Conservation (phyloP, 257 asterid species). For the Jasminum sambac region DNA sequence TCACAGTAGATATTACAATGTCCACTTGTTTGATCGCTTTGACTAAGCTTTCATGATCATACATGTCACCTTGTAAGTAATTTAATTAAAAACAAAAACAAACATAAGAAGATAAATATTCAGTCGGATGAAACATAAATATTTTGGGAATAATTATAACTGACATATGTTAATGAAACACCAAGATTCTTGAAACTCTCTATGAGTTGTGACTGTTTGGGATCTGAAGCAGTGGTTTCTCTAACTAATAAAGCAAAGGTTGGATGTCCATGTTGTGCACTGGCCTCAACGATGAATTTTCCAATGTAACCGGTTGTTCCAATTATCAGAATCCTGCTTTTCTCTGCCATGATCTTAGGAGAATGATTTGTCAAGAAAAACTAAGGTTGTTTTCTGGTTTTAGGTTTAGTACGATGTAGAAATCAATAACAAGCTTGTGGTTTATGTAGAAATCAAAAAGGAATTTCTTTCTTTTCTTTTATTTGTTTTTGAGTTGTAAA, state of each 20-base stretch:
- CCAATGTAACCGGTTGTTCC: constrained; percentile 37
- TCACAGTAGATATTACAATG: constrained; percentile 38
- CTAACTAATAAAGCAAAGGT: constrained; percentile 28
- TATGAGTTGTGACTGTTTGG: constrained; percentile 17
- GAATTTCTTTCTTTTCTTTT: too few species aligned
- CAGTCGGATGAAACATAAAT: too few species aligned
- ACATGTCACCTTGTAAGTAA: constrained; percentile 31
- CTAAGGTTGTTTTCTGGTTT: too few species aligned
- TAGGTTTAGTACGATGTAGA: too few species aligned
- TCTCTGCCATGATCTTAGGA: constrained; percentile 13
- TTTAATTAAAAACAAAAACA: background rate
- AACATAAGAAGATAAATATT: background rate
- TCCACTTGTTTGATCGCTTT: constrained; percentile 41
- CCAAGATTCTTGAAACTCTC: constrained; percentile 16
- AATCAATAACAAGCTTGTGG: background rate
- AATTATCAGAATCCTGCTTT: constrained; percentile 38
- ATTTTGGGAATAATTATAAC: too few species aligned
- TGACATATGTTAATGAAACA: constrained; percentile 20
- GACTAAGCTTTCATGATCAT: constrained; percentile 27
- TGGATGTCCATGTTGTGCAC: constrained; percentile 24
- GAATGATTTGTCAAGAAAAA: too few species aligned
- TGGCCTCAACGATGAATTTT: constrained; percentile 24
- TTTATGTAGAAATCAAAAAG: background rate
- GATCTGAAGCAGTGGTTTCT: constrained; percentile 17
- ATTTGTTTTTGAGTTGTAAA: too few species aligned